phyloP scores from a whole-genome alignment of 768 basidiomycete genomes.

The Mycena albidolilacea region DNA sequence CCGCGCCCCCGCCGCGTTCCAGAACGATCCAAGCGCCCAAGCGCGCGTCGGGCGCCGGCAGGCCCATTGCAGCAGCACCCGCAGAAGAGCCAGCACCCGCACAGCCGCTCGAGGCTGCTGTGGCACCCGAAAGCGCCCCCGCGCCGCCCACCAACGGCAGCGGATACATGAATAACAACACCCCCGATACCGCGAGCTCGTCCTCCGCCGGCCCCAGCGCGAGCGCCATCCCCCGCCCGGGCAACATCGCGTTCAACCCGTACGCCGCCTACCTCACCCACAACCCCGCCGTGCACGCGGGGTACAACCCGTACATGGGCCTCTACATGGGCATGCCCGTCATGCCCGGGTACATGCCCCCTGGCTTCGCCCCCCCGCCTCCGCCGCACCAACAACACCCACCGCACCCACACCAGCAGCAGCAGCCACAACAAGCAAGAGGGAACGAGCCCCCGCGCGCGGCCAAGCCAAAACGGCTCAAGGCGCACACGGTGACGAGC shows the following conservation, averaged over 20 bases:
- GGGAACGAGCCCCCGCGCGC: slow-evolving; percentile 57
- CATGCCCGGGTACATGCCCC: slow-evolving; percentile 30
- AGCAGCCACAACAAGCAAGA: too few relatives aligned
- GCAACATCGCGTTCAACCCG: slow-evolving; percentile 36
- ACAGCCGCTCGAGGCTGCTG: not conserved
- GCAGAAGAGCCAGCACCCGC: not conserved
- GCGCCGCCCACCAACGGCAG: slow-evolving; percentile 17
- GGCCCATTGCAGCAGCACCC: not conserved
- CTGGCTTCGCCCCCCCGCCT: slow-evolving; percentile 13
- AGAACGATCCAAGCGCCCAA: slow-evolving; percentile 17
- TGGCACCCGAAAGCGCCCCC: not conserved
- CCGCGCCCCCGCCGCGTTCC: slow-evolving; percentile 40
- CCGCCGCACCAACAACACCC: slow-evolving; percentile 27
- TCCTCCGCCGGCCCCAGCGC: slow-evolving; percentile 6
- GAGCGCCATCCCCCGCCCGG: not conserved
- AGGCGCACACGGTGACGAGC: slow-evolving; percentile 85
- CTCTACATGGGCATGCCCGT: slow-evolving; percentile 31
- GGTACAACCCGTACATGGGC: slow-evolving; percentile 25
- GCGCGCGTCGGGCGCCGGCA: not conserved
- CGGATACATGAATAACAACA: not conserved
- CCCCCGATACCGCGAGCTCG: slow-evolving; percentile 13
- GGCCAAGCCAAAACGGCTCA: slow-evolving; percentile 82
- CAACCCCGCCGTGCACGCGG: slow-evolving; percentile 8
- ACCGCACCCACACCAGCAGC: slow-evolving; percentile 41
- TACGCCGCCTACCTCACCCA: slow-evolving; percentile 36